These are phyloP conservation scores for Globisporangium acanthophoron DNA, from an alignment of 352 stramenopile species.

Conservation along the genomic window DNA sequence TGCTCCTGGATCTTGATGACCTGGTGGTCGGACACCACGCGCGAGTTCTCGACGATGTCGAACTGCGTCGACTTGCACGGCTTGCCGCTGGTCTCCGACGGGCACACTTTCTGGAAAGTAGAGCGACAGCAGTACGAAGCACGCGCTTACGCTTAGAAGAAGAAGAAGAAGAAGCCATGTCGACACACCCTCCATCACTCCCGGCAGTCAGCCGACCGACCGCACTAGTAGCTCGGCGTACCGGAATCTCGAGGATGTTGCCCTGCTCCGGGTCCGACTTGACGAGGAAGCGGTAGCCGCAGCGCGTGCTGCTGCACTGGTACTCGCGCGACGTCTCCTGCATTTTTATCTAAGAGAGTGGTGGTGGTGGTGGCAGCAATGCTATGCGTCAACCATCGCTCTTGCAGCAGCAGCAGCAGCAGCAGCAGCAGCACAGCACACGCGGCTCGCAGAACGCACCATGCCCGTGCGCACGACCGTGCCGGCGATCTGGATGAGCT, in stretches of 20 bases:
- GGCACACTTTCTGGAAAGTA: constrained; percentile 38
- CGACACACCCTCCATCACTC: too few species aligned
- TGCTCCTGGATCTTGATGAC: constrained; percentile 97
- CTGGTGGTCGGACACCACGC: constrained; percentile 73
- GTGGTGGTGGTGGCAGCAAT: background rate
- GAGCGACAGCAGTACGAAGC: too few species aligned
- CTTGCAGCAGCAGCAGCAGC: too few species aligned
- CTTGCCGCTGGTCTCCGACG: constrained; percentile 38
- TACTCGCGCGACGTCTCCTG: constrained; percentile 88
- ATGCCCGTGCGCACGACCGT: constrained; percentile 89
- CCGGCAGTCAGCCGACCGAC: too few species aligned
- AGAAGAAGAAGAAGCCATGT: too few species aligned
- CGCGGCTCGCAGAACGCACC: constrained; percentile 19
- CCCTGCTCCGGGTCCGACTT: constrained; percentile 87
- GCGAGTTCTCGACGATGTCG: constrained; percentile 38
- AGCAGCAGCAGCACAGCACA: too few species aligned
- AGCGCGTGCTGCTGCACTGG: constrained; percentile 72
- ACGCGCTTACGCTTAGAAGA: too few species aligned
- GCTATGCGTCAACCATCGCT: too few species aligned
- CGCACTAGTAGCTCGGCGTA: constrained; percentile 13
- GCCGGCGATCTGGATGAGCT: constrained; percentile 78
- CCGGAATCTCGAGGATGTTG: constrained; percentile 85
- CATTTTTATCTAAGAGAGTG: constrained; percentile 77
- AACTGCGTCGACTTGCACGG: constrained; percentile 82
- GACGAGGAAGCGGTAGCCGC: constrained; percentile 77